A percentile compares a stretch with the other conserved stretches of the same genome.
Conservation (phyloP, 208 protist species). For the Histomonas meleagridis region DNA sequence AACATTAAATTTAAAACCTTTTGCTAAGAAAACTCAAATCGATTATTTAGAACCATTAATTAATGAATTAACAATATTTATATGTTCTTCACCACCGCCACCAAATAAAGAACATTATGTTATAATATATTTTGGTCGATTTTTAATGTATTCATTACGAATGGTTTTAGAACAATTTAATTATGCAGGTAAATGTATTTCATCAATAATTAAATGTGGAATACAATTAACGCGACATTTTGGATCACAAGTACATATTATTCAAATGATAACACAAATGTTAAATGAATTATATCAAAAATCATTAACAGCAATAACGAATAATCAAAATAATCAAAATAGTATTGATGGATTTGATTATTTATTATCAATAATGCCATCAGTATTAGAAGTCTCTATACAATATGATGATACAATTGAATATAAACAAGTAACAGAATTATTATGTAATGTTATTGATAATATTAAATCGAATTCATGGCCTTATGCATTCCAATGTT, state of each 20-base stretch:
- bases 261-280: neutral
- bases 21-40: neutral
- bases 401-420: neutral
- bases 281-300: neutral
- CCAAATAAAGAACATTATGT: neutral
- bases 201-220: neutral
- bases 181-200: neutral
- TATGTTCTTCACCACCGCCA: neutral
- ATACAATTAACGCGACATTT: neutral
- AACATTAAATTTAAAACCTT: neutral
- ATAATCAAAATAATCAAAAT: neutral
- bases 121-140: neutral
- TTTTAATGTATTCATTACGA: neutral
- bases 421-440: neutral
- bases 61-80: neutral
- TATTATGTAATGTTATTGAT: neutral
- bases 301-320: no score
- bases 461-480: neutral
- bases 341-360: neutral
- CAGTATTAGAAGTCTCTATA: neutral
- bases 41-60: neutral
- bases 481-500: neutral
- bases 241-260: neutral
- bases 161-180: neutral
- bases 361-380: neutral